Evolutionary conservation across 495 filamentous ascomycete genomes (phyloP).

Genomic region (Xylaria cubensis): DNA sequence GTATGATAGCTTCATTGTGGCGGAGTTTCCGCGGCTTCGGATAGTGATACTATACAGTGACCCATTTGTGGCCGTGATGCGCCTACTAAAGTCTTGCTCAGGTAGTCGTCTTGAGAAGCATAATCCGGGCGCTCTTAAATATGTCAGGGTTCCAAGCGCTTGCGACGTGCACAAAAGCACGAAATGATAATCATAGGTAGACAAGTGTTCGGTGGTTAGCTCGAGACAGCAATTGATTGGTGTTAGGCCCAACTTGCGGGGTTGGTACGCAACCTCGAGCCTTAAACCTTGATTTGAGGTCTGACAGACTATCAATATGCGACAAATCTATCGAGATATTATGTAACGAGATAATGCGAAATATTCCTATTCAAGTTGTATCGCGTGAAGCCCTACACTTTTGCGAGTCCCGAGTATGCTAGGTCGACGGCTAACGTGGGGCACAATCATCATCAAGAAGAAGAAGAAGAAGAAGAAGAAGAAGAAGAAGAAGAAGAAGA

Average conservation of each 20-base stretch:
- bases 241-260: conserved; percentile 10
- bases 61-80: conserved; percentile 7
- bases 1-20: conserved; percentile 16
- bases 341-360: conserved; percentile 5
- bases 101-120: not conserved
- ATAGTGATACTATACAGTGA: not conserved
- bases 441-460: not conserved
- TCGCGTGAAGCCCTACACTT: not conserved
- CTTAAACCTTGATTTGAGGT: conserved; percentile 11
- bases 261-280: not conserved
- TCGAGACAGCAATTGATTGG: conserved; percentile 3
- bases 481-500: not conserved
- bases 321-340: not conserved
- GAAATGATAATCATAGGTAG: not conserved
- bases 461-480: not conserved
- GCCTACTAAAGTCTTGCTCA: not conserved
- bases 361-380: not conserved
- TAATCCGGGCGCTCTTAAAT: not conserved
- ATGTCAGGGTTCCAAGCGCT: not conserved
- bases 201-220: not conserved
- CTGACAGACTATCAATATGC: conserved; percentile 6
- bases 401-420: not conserved
- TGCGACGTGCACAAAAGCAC: not conserved
- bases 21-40: not conserved
- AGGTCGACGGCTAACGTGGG: not conserved